Conservation (phyloP, 345 rosid species). For the Diplotaxis tenuifolia region DNA sequence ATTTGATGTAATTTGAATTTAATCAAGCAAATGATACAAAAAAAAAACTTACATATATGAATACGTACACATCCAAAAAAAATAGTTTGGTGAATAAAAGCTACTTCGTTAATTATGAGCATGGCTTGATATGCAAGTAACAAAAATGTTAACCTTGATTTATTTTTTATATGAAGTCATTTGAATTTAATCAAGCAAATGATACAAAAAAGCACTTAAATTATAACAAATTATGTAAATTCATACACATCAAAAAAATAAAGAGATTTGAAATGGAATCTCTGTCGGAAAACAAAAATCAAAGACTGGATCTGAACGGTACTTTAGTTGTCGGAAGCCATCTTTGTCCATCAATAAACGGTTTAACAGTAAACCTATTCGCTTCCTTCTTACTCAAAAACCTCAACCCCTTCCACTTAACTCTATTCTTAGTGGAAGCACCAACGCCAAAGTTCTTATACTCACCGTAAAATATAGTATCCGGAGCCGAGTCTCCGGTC, state of each 20-base stretch:
- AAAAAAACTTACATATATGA: too few relatives aligned
- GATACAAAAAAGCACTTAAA: neutral
- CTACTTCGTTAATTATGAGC: neutral
- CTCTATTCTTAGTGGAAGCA: slow-evolving; percentile 49
- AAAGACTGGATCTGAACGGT: slow-evolving; percentile 46
- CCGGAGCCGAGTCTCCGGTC: slow-evolving; percentile 58
- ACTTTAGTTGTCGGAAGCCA: slow-evolving; percentile 51
- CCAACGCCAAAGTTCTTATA: slow-evolving; percentile 55
- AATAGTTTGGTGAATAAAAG: slow-evolving; percentile 19
- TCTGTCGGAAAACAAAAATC: slow-evolving; percentile 2
- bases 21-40: too few relatives aligned
- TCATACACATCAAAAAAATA: neutral
- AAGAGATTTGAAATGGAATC: neutral
- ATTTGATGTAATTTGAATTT: too few relatives aligned
- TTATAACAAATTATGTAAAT: neutral
- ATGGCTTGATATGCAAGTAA: neutral
- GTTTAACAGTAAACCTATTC: slow-evolving; percentile 48
- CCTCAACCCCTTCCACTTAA: slow-evolving; percentile 71
- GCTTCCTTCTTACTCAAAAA: slow-evolving; percentile 42
- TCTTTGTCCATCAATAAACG: slow-evolving; percentile 47
- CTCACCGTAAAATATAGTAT: slow-evolving; percentile 63
- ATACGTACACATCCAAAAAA: too few relatives aligned
- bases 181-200: slow-evolving; percentile 19
- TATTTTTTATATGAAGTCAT: neutral
- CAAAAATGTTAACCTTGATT: neutral